A percentile compares a stretch with the other conserved stretches of the same genome.
phyloP scores from a whole-genome alignment of 768 basidiomycete species.

The Coprinopsis strossmayeri region DNA sequence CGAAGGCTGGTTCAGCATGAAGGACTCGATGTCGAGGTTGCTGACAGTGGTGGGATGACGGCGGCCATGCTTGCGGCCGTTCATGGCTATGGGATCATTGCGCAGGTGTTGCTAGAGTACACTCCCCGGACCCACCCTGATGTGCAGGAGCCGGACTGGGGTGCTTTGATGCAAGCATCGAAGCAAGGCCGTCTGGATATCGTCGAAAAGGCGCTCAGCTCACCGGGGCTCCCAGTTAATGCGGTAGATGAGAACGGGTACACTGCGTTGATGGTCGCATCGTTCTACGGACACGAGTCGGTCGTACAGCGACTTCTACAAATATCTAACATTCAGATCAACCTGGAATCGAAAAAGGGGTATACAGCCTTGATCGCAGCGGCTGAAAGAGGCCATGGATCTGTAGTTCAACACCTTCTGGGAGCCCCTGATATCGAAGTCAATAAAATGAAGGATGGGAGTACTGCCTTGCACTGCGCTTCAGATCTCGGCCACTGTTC shows the following conservation, averaged over 20 bases:
- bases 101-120: too few relatives aligned
- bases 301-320: neutral
- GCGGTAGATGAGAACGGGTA: neutral
- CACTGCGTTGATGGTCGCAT: neutral
- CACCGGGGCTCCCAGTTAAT: neutral
- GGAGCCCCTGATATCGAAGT: neutral
- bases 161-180: too few relatives aligned
- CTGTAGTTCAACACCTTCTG: neutral
- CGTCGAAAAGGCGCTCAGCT: neutral
- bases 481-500: neutral
- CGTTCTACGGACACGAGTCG: neutral
- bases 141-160: too few relatives aligned
- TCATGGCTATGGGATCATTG: neutral
- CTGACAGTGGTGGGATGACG: neutral
- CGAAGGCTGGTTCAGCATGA: neutral
- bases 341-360: too few relatives aligned
- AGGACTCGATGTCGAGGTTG: neutral
- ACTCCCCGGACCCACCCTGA: too few relatives aligned
- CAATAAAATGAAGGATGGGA: neutral
- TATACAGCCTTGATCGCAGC: too few relatives aligned
- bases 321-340: neutral
- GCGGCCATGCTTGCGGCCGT: neutral
- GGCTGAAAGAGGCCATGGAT: too few relatives aligned
- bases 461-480: neutral
- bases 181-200: neutral